phyloP scores from a whole-genome alignment of 1,139 yeast genomes.

The Suhomyces coccinellae region DNA sequence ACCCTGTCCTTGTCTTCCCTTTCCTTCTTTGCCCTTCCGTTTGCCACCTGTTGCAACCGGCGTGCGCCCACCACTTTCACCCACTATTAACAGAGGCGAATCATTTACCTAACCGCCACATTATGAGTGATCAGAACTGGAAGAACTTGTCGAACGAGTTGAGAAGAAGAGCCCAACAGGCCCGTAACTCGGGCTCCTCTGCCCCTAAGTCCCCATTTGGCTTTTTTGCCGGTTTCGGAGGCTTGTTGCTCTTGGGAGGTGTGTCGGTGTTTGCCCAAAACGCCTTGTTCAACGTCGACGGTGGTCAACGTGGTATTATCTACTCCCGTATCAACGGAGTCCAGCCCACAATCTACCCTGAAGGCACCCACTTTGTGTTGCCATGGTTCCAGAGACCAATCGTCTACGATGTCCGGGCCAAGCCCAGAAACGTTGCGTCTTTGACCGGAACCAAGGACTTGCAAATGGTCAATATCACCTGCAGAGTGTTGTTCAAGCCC shows the following conservation, averaged over 20 bases:
- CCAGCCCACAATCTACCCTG: conserved; percentile 79
- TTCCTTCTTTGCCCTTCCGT: background rate
- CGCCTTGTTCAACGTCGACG: conserved; percentile 92
- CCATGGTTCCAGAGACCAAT: conserved; percentile 97
- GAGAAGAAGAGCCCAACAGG: conserved; percentile 61
- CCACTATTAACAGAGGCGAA: conserved; percentile 5
- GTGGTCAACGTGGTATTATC: conserved; percentile 97
- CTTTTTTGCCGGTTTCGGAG: conserved; percentile 76
- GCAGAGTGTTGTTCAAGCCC: conserved; percentile 94
- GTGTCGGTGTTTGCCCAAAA: conserved; percentile 66
- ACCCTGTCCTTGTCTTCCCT: background rate
- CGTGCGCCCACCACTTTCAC: background rate
- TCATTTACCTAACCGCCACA: conserved; percentile 1
- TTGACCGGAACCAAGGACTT: conserved; percentile 97
- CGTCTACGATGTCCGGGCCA: conserved; percentile 93
- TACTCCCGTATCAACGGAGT: conserved; percentile 89
- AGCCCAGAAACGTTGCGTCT: conserved; percentile 96
- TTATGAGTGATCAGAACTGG: conserved; percentile 62
- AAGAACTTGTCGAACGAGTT: conserved; percentile 64
- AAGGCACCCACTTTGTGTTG: conserved; percentile 91
- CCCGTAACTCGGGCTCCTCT: conserved; percentile 39
- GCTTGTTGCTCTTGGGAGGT: conserved; percentile 71
- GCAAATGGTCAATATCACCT: conserved; percentile 98
- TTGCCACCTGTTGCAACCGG: background rate
- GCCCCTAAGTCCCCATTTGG: conserved; percentile 57